phyloP scores from a whole-genome alignment of 371 early-diverging fungal species.

The Actinomucor elegans region DNA sequence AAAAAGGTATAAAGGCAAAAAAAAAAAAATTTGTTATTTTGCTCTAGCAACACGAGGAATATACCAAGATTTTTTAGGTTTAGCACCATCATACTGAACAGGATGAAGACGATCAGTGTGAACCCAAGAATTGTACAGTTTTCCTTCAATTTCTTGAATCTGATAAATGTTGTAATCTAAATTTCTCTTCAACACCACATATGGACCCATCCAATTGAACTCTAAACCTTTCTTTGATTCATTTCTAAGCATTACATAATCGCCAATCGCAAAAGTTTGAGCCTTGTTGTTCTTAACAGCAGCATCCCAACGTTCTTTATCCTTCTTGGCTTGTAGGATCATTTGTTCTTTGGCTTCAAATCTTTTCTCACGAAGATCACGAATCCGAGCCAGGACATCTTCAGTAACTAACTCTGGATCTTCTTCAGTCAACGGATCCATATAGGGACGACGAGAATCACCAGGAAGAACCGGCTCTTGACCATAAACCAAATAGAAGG shows the following conservation, averaged over 20 bases:
- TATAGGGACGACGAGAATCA: constrained; percentile 4
- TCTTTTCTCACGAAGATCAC: neutral
- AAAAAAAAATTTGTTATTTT: neutral
- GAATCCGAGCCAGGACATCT: neutral
- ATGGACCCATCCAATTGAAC: constrained; percentile 8
- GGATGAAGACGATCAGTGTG: neutral
- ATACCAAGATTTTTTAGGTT: neutral
- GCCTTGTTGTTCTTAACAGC: too few species aligned
- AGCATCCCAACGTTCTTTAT: constrained; percentile 15
- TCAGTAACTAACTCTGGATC: constrained; percentile 1
- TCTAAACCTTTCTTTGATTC: constrained; percentile 10
- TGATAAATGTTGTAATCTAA: constrained; percentile 4
- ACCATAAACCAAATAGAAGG: constrained; percentile 20
- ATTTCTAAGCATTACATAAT: neutral
- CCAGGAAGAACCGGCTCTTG: constrained; percentile 13
- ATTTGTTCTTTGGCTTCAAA: neutral
- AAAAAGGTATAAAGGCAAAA: too few species aligned
- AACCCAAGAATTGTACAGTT: constrained; percentile 5
- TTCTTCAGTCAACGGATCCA: neutral
- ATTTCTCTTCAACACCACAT: neutral
- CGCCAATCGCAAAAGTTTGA: constrained; percentile 1
- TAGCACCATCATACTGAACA: neutral
- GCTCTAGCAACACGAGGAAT: neutral
- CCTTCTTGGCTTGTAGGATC: neutral
- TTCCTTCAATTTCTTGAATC: neutral